These are phyloP conservation scores for Paramecium pentaurelia DNA, from an alignment of 73 alveolate species.

Conservation along the genomic window DNA sequence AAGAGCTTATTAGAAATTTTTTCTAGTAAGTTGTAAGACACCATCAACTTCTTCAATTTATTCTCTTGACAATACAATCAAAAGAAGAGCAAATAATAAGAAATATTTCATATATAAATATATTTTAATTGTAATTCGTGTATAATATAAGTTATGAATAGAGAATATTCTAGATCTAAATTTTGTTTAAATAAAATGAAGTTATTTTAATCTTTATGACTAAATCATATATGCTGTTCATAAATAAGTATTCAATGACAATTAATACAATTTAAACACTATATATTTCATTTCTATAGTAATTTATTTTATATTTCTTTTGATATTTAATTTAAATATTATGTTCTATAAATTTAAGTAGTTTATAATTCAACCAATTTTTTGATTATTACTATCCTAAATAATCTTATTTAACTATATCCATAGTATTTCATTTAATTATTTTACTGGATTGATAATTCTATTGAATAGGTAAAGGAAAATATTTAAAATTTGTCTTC, in stretches of 20 bases:
- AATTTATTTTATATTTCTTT: no score
- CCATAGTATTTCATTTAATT: no score
- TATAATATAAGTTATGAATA: neutral
- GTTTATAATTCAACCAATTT: neutral
- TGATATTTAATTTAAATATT: no score
- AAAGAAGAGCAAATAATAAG: neutral
- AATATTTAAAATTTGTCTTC: neutral
- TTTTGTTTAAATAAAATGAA: neutral
- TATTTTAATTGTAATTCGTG: neutral
- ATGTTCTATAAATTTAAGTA: no score
- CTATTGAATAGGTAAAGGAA: no score
- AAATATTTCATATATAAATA: neutral
- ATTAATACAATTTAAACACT: neutral
- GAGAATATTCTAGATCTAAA: neutral
- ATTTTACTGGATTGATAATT: no score
- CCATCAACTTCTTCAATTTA: neutral
- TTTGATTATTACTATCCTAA: neutral
- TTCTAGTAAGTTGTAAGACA: neutral
- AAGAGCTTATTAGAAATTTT: neutral
- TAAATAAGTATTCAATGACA: neutral
- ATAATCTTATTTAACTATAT: neutral
- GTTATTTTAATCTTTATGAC: neutral
- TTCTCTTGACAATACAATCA: neutral
- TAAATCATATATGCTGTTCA: neutral
- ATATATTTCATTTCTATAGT: no score